These are phyloP conservation scores for Myxozyma monticola DNA, from an alignment of 805 yeast species.

Conservation along the genomic window DNA sequence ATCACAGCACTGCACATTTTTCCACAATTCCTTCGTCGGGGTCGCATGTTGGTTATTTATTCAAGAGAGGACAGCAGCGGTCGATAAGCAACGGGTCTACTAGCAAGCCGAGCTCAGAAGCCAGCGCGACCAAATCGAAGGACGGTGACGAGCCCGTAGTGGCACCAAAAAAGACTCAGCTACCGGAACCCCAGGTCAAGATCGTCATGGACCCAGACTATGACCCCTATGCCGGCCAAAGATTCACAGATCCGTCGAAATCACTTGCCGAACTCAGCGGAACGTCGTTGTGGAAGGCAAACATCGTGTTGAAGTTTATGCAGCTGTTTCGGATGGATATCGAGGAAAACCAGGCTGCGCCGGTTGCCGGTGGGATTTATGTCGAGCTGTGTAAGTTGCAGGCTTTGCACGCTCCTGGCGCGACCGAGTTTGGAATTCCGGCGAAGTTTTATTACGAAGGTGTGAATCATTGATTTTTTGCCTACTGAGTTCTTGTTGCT, in stretches of 20 bases:
- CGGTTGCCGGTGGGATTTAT: constrained; percentile 87
- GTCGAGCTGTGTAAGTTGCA: constrained; percentile 85
- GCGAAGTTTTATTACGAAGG: constrained; percentile 80
- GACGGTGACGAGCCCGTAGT: too few species aligned
- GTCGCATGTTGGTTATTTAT: too few species aligned
- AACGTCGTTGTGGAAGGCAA: constrained; percentile 18
- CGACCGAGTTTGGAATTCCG: constrained; percentile 66
- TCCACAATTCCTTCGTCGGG: too few species aligned
- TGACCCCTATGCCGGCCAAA: too few species aligned
- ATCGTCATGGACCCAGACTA: too few species aligned
- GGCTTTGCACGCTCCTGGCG: constrained; percentile 50
- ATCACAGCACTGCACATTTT: too few species aligned
- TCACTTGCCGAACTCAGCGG: constrained; percentile 24
- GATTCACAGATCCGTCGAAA: constrained; percentile 5
- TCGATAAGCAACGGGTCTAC: too few species aligned
- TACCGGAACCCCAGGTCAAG: too few species aligned
- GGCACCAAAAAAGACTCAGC: too few species aligned
- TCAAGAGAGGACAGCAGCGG: too few species aligned
- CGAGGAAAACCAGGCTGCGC: constrained; percentile 91
- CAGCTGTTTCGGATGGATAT: constrained; percentile 69
- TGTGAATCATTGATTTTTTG: constrained; percentile 3
- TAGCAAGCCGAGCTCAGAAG: too few species aligned
- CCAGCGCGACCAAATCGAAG: too few species aligned
- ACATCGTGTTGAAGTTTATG: constrained; percentile 30
- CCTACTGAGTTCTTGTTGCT: neutral